These are phyloP conservation scores for Leishmania guyanensis DNA, from an alignment of 208 protist genomes.

Conservation along the genomic window DNA sequence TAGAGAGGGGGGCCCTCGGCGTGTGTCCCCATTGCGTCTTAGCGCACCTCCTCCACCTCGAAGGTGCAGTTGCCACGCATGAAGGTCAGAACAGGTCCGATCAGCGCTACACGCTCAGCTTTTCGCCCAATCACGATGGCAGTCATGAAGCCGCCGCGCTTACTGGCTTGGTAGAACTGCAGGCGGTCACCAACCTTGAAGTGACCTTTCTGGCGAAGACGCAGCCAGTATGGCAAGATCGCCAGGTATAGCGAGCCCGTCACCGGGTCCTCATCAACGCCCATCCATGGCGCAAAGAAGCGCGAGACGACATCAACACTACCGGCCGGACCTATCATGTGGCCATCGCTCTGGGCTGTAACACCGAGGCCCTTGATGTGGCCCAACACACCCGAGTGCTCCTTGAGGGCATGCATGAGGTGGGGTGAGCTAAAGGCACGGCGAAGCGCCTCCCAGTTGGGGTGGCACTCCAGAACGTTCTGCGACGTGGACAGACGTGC, in stretches of 20 bases:
- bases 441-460: constrained; percentile 28
- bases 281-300: constrained; percentile 73
- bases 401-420: constrained; percentile 36
- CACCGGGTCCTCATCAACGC: constrained; percentile 73
- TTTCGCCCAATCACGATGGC: constrained; percentile 65
- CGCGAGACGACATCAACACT: constrained; percentile 58
- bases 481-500: constrained; percentile 34
- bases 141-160: constrained; percentile 47
- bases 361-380: constrained; percentile 38
- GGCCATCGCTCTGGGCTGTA: constrained; percentile 39
- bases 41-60: constrained; percentile 53
- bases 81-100: constrained; percentile 64
- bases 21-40: neutral
- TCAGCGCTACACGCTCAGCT: constrained; percentile 64
- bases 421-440: constrained; percentile 30
- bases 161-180: constrained; percentile 63
- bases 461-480: constrained; percentile 41
- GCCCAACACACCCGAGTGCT: constrained; percentile 34
- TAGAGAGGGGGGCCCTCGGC: neutral
- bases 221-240: constrained; percentile 66
- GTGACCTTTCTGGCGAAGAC: constrained; percentile 31
- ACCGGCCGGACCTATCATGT: constrained; percentile 31
- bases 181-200: constrained; percentile 61
- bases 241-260: constrained; percentile 51
- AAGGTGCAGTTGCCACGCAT: constrained; percentile 61